A percentile compares a stretch with the other conserved stretches of the same genome.
Evolutionary conservation across 352 stramenopile species (phyloP).

Genomic region (Peronospora destructor): DNA sequence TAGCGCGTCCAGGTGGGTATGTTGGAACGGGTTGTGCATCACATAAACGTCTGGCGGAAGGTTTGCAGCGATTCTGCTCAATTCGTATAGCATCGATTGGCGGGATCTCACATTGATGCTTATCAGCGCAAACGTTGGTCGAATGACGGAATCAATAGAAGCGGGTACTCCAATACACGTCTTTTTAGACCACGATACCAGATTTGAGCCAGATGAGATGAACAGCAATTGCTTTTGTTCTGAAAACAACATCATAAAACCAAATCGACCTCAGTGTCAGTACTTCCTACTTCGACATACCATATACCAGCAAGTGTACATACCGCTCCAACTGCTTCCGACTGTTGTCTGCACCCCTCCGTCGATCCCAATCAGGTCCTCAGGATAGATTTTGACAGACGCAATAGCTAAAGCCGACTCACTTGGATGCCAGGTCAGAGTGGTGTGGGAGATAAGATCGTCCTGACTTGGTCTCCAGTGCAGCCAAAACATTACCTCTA

Average conservation of each 20-base stretch:
- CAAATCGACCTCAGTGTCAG: conserved; percentile 1
- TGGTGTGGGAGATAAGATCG: neutral
- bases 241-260: conserved; percentile 2
- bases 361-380: conserved; percentile 9
- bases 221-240: conserved; percentile 33
- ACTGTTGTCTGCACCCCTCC: neutral
- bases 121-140: conserved; percentile 35
- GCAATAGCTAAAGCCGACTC: conserved; percentile 16
- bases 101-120: conserved; percentile 14
- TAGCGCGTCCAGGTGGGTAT: conserved; percentile 21
- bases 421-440: conserved; percentile 2
- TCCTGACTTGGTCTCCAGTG: conserved; percentile 16
- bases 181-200: conserved; percentile 19
- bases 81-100: conserved; percentile 24
- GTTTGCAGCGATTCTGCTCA: conserved; percentile 24
- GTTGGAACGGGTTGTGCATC: conserved; percentile 38
- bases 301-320: neutral
- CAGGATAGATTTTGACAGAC: conserved; percentile 16
- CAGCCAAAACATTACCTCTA: conserved; percentile 26
- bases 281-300: neutral
- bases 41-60: conserved; percentile 38
- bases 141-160: conserved; percentile 17
- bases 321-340: neutral
- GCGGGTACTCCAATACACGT: conserved; percentile 1
- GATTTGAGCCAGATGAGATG: conserved; percentile 37